Percentiles rank a stretch among this genome's conserved stretches.
phyloP scores from a whole-genome alignment of 164 flowering plant species.

The Kalanchoe fedtschenkoi region DNA sequence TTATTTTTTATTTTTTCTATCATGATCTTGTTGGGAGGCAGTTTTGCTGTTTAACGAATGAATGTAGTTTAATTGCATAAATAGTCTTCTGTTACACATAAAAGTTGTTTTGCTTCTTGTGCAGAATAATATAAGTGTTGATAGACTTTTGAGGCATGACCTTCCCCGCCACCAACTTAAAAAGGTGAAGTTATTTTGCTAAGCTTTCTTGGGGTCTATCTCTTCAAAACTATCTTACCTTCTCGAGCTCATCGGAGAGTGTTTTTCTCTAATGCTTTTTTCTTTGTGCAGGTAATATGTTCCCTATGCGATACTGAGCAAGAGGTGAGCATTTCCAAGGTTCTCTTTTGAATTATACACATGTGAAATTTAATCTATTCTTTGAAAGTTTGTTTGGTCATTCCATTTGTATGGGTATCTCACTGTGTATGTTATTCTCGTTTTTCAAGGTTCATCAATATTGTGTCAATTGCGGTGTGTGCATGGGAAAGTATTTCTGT shows the following conservation, averaged over 20 bases:
- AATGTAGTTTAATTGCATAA: not conserved
- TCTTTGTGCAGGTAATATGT: constrained; percentile 57
- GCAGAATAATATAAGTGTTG: constrained; percentile 61
- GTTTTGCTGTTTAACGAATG: not conserved
- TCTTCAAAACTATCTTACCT: not conserved
- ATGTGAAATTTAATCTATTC: not conserved
- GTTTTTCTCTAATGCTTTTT: not conserved
- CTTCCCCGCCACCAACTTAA: constrained; percentile 69
- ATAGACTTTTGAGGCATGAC: constrained; percentile 55
- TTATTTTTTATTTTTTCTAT: no score
- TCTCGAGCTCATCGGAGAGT: not conserved
- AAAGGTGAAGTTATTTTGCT: constrained; percentile 29
- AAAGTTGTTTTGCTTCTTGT: constrained; percentile 2
- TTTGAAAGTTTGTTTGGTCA: not conserved
- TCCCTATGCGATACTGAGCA: constrained; percentile 86
- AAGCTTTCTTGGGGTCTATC: not conserved
- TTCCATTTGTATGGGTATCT: not conserved
- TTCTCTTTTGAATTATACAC: not conserved
- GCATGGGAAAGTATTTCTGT: constrained; percentile 85
- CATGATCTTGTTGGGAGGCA: not conserved
- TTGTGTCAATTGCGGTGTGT: constrained; percentile 80
- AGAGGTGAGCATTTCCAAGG: constrained; percentile 44
- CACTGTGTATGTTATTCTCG: not conserved
- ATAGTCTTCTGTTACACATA: not conserved
- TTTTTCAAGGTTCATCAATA: constrained; percentile 55